Evolutionary conservation across 331 rosid genomes (phyloP).

Genomic region (Quercus tomentella): DNA sequence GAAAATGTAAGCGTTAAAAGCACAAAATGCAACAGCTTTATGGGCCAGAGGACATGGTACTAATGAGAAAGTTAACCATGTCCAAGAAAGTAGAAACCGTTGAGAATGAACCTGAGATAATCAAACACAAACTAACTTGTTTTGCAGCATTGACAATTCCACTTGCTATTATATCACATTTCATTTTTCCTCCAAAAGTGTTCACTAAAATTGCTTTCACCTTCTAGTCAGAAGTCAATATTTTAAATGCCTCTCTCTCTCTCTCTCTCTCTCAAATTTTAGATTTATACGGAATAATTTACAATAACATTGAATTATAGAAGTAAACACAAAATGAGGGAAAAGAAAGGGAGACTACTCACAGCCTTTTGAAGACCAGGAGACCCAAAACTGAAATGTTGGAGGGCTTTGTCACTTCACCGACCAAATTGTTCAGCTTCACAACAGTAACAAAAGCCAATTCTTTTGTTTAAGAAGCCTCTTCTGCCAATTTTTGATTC

Average conservation of each 20-base stretch:
- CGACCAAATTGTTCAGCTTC: no score
- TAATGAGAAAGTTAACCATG: not conserved
- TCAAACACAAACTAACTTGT: conserved; percentile 23
- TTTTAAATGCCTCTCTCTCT: conserved; percentile 73
- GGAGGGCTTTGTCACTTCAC: no score
- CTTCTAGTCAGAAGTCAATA: conserved; percentile 90
- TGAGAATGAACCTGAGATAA: not conserved
- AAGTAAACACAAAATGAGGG: no score
- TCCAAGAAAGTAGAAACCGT: not conserved
- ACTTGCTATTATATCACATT: conserved; percentile 70
- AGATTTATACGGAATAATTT: no score
- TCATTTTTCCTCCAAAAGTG: conserved; percentile 67
- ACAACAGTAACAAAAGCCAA: no score
- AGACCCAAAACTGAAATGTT: no score
- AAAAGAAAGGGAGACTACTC: no score
- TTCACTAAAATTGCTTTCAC: conserved; percentile 56
- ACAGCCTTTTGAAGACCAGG: no score
- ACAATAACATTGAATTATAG: no score
- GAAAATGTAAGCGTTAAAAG: not conserved
- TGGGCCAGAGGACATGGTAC: conserved; percentile 3
- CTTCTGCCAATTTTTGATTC: no score
- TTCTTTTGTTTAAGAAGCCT: no score
- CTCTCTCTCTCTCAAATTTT: no score
- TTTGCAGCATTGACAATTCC: conserved; percentile 70
- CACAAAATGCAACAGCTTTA: not conserved